A percentile compares a stretch with the other conserved stretches of the same genome.
phyloP scores from a whole-genome alignment of 371 early-diverging fungal genomes.

The Syncephalastrum racemosum region DNA sequence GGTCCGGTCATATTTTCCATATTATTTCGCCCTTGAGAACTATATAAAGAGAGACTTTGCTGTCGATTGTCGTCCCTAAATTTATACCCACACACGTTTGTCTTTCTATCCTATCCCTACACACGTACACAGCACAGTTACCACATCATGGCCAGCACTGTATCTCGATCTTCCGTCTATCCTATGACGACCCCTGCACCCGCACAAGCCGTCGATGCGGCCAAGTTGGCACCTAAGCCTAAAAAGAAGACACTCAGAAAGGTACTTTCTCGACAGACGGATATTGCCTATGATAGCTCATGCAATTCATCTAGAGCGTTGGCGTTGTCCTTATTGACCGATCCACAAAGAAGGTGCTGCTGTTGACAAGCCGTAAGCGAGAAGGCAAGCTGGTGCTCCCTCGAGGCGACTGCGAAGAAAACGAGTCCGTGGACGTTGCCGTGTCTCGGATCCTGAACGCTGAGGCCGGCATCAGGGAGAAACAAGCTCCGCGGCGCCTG shows the following conservation, averaged over 20 bases:
- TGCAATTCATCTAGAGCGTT: no score
- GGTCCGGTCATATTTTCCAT: not conserved
- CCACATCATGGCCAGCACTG: not conserved
- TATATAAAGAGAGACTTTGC: not conserved
- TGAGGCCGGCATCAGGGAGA: slow-evolving; percentile 28
- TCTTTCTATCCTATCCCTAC: not conserved
- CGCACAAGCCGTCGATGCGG: no score
- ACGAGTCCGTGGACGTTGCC: slow-evolving; percentile 37
- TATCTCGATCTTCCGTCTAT: no score
- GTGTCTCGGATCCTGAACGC: slow-evolving; percentile 37
- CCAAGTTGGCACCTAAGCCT: not conserved
- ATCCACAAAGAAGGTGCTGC: slow-evolving; percentile 24
- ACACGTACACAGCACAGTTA: not conserved
- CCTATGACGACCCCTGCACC: no score
- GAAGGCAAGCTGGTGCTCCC: slow-evolving; percentile 37
- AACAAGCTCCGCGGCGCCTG: slow-evolving; percentile 20
- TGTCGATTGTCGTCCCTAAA: not conserved
- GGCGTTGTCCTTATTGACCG: slow-evolving; percentile 37
- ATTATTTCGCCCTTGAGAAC: not conserved
- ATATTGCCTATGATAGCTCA: no score
- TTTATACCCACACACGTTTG: slow-evolving; percentile 1
- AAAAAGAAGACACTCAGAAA: slow-evolving; percentile 12
- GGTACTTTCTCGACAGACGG: slow-evolving; percentile 9
- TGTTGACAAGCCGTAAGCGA: slow-evolving; percentile 38
- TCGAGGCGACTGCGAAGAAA: slow-evolving; percentile 34